Conservation (phyloP, 2,329 filamentous ascomycete genomes). For the Aureobasidium lini region DNA sequence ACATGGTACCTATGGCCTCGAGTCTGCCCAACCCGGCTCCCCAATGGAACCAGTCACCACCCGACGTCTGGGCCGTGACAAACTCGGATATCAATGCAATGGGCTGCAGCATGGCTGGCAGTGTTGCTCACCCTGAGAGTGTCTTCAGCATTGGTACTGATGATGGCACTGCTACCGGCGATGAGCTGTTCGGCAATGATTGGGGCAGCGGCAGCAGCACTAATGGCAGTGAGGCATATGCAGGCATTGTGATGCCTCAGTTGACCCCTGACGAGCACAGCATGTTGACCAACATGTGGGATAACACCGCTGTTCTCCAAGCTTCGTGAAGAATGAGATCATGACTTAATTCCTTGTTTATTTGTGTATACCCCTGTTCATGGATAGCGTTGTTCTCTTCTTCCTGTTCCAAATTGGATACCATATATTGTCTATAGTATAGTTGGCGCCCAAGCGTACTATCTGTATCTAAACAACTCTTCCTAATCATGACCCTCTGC, state of each 20-base stretch:
- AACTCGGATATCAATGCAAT: constrained; percentile 2
- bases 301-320: not conserved
- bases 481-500: too few species aligned
- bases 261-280: constrained; percentile 18
- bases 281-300: constrained; percentile 13
- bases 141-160: constrained; percentile 51
- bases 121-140: constrained; percentile 41
- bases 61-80: constrained; percentile 25
- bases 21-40: not conserved
- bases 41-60: constrained; percentile 18
- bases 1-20: not conserved
- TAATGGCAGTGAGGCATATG: constrained; percentile 19
- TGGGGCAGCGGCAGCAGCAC: constrained; percentile 17
- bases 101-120: not conserved
- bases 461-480: too few species aligned
- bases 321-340: not conserved
- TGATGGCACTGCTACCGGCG: constrained; percentile 50
- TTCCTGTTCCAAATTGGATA: not conserved
- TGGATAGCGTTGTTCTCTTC: not conserved
- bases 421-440: too few species aligned
- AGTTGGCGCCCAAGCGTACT: too few species aligned
- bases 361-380: not conserved
- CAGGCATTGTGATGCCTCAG: constrained; percentile 25
- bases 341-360: not conserved
- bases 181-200: constrained; percentile 32